These are phyloP conservation scores for Xylogone sp. DNA, from an alignment of 2,329 filamentous ascomycete species.

Conservation along the genomic window DNA sequence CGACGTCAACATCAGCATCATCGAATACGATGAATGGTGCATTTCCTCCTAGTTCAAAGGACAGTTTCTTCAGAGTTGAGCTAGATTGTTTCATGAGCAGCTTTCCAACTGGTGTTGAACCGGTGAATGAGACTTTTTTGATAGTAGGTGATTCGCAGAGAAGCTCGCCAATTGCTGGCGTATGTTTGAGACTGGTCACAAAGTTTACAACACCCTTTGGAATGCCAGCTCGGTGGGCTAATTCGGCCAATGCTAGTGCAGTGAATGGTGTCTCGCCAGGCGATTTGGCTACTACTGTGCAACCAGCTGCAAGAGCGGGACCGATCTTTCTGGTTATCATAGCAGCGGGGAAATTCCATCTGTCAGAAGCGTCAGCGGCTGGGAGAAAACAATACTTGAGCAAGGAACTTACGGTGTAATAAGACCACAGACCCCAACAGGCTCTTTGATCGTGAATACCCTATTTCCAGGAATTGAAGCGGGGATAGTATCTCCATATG, in stretches of 20 bases:
- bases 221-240: slow-evolving; percentile 82
- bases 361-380: slow-evolving; percentile 18
- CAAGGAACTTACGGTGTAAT: slow-evolving; percentile 59
- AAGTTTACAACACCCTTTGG: slow-evolving; percentile 90
- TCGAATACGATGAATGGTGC: slow-evolving; percentile 97
- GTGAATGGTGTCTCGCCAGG: slow-evolving; percentile 92
- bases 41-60: slow-evolving; percentile 91
- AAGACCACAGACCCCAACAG: slow-evolving; percentile 76
- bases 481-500: slow-evolving; percentile 73
- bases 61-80: slow-evolving; percentile 74
- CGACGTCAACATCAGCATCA: slow-evolving; percentile 82
- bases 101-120: slow-evolving; percentile 66
- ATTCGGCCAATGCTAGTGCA: slow-evolving; percentile 79
- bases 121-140: slow-evolving; percentile 92
- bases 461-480: slow-evolving; percentile 68
- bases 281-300: slow-evolving; percentile 88
- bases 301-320: slow-evolving; percentile 85
- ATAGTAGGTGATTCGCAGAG: slow-evolving; percentile 74
- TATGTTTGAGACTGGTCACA: slow-evolving; percentile 76
- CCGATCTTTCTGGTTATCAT: slow-evolving; percentile 72
- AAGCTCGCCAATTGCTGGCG: slow-evolving; percentile 69
- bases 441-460: slow-evolving; percentile 76
- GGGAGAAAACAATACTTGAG: background rate
- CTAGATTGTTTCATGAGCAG: slow-evolving; percentile 87
- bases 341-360: slow-evolving; percentile 81